Evolutionary conservation across 139 green algal species (phyloP).

Genomic region (Zygnema circumcarinatum): DNA sequence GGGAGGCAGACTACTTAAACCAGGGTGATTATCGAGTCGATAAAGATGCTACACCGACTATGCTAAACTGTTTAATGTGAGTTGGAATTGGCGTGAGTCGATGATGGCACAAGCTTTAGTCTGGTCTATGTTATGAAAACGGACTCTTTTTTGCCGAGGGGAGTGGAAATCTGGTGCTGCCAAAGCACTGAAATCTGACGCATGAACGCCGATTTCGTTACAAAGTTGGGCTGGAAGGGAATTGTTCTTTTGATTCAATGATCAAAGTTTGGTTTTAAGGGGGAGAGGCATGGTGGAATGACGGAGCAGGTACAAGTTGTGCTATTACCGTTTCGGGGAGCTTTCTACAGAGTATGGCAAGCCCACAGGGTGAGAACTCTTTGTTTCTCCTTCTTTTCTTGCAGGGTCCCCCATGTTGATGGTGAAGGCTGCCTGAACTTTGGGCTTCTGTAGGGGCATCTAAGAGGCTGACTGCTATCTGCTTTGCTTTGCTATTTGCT

Average conservation of each 20-base stretch:
- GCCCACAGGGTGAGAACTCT: slow-evolving; percentile 33
- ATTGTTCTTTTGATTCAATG: too few relatives aligned
- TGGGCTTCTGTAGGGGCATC: background rate
- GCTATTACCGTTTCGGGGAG: slow-evolving; percentile 64
- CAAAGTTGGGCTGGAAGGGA: too few relatives aligned
- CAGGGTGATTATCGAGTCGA: slow-evolving; percentile 85
- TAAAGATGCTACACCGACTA: slow-evolving; percentile 57
- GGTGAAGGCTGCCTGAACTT: background rate
- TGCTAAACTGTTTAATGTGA: slow-evolving; percentile 62
- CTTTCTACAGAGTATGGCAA: slow-evolving; percentile 46
- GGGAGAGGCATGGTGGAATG: too few relatives aligned
- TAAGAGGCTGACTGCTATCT: too few relatives aligned
- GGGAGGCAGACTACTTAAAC: slow-evolving; percentile 87
- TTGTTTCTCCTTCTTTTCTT: background rate
- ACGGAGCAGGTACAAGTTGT: slow-evolving; percentile 67
- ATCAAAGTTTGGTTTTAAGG: too few relatives aligned
- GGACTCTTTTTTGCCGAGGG: background rate
- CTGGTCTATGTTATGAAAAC: background rate
- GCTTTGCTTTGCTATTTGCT: too few relatives aligned
- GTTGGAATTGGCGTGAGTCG: background rate
- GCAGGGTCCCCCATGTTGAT: background rate
- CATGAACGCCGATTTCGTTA: too few relatives aligned
- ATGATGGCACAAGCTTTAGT: background rate
- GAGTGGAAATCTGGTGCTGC: background rate
- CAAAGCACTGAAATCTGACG: too few relatives aligned